Evolutionary conservation across 2,329 filamentous ascomycete genomes (phyloP), one percentile per base, ranked within the genome.

Genomic region (Fusarium sp.): DNA sequence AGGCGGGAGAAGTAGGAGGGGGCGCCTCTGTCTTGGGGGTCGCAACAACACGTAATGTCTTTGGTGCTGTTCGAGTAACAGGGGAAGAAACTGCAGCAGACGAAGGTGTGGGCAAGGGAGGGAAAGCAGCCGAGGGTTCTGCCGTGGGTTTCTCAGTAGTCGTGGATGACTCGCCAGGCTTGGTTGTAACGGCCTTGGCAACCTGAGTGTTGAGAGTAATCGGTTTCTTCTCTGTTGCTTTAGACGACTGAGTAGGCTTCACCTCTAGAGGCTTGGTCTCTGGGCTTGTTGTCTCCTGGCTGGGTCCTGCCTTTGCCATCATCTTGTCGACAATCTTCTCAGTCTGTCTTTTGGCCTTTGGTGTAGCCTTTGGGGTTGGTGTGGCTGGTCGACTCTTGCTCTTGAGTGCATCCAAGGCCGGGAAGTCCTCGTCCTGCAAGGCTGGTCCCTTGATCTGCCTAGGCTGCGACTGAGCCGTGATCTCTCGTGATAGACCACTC

Each of bases 21-120:
- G 85, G 81, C 1, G 76, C 74, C 68, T 91, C 89, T 1, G 81
- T 76, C 72, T 86, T 91, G 1, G 88, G 84, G 0, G 87, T 88
- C 19, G 88, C 80, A n/a, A 91, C 80, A 7, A 93, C 81, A n/a
- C 90, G 83, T 32, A 93, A 74, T 2, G 88, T 91, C 71, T 89
- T 89, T 1, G 88, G 85, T 1, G 78, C 83, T 5, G 80, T 77
- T 44, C 83, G 80, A 13, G 80, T 71, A 5, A 81, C 67, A 1
- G 85, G 85, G 13, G 87, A 83, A 29, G 82, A 77, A 15, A 78
- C 76, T 9, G 72, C 75, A 4, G 74, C 72, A 0, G 80, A 77
- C 15, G 84, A 79, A 10, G 78, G 77, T 10, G 81, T 76, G 11
- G 83, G 81, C 22, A 86, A 58, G 72, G 44, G 85, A 28, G 85